Conservation (phyloP, 139 green algal species). For the Chlamydomonas eustigma region DNA sequence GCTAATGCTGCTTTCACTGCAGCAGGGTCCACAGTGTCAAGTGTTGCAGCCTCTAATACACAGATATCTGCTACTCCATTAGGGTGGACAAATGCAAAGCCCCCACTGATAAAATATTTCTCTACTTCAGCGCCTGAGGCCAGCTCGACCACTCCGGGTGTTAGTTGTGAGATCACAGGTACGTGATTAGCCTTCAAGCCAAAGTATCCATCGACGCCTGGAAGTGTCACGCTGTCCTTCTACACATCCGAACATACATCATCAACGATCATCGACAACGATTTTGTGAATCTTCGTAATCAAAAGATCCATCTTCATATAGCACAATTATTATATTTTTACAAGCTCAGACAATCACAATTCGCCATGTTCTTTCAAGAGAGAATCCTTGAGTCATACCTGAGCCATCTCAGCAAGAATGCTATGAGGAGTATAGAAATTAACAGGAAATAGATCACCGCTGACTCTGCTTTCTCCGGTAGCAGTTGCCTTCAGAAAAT, state of each 20-base stretch:
- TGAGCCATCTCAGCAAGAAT: constrained; percentile 26
- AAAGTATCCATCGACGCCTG: constrained; percentile 55
- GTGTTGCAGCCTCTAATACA: constrained; percentile 36
- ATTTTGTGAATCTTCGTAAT: too few relatives aligned
- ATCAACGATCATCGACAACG: too few relatives aligned
- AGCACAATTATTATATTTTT: too few relatives aligned
- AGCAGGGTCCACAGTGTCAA: constrained; percentile 28
- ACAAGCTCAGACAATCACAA: too few relatives aligned
- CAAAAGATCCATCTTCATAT: too few relatives aligned
- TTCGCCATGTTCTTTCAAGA: too few relatives aligned
- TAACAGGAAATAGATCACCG: constrained; percentile 51
- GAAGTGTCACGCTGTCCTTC: constrained; percentile 52
- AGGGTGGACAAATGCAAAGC: constrained; percentile 58
- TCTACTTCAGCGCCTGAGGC: constrained; percentile 39
- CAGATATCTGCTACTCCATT: constrained; percentile 54
- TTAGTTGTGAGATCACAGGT: constrained; percentile 55
- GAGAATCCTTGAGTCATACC: too few relatives aligned
- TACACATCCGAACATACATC: too few relatives aligned
- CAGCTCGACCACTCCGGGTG: constrained; percentile 48
- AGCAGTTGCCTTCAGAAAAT: constrained; percentile 32
- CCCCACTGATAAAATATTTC: constrained; percentile 57
- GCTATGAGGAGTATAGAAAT: constrained; percentile 55
- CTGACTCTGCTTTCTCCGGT: constrained; percentile 6
- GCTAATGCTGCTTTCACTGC: constrained; percentile 48
- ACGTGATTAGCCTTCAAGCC: constrained; percentile 62